Conservation (phyloP, 1,139 yeast genomes). For the Magnusiomyces sp. region DNA sequence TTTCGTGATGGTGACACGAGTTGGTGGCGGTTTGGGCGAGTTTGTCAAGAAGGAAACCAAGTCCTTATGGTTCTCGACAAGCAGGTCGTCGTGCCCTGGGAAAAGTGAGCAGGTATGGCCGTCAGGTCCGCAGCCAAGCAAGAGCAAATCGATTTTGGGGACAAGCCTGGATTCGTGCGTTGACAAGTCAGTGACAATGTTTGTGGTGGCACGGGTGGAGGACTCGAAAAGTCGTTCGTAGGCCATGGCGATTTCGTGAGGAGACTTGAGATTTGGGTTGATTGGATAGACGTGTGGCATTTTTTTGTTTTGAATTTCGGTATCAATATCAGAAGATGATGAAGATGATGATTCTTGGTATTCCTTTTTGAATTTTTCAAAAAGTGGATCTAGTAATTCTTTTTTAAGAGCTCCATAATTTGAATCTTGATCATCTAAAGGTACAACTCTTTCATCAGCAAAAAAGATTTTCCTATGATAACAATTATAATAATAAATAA, state of each 20-base stretch:
- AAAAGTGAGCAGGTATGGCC: constrained; percentile 75
- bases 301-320: neutral
- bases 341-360: constrained; percentile 5
- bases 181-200: constrained; percentile 7
- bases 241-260: neutral
- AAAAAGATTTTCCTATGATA: constrained; percentile 42
- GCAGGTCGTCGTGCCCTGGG: constrained; percentile 39
- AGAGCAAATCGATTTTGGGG: constrained; percentile 45
- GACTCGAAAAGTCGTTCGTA: neutral
- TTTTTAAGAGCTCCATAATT: constrained; percentile 57
- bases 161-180: constrained; percentile 9
- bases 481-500: too few relatives aligned
- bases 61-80: constrained; percentile 19
- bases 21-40: constrained; percentile 73
- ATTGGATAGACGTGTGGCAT: constrained; percentile 2
- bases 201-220: constrained; percentile 2
- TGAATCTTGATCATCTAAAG: constrained; percentile 57
- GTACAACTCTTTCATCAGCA: constrained; percentile 67
- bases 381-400: constrained; percentile 41
- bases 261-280: neutral
- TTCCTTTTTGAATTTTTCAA: constrained; percentile 16
- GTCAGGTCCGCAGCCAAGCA: constrained; percentile 74
- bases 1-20: constrained; percentile 64
- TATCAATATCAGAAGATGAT: too few relatives aligned
- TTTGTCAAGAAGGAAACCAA: constrained; percentile 42